Evolutionary conservation across 768 basidiomycete genomes (phyloP).

Genomic region (Trametes coccinea): DNA sequence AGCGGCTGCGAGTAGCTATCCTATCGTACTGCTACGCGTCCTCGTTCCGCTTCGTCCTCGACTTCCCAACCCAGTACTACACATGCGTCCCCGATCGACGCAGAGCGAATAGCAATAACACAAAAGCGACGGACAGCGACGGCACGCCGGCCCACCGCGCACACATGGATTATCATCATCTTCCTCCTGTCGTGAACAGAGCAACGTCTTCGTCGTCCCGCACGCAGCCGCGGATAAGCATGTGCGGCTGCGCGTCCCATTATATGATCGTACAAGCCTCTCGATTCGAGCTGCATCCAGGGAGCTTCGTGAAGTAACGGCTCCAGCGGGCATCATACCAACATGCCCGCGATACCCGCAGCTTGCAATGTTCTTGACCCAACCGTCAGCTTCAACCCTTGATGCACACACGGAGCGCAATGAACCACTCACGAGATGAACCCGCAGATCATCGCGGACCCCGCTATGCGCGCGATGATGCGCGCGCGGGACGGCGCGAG

Average conservation of each 20-base stretch:
- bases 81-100: neutral
- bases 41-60: too few species aligned
- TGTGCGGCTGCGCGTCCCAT: neutral
- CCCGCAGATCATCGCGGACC: constrained; percentile 70
- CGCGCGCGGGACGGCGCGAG: constrained; percentile 69
- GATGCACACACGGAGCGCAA: neutral
- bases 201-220: too few species aligned
- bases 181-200: neutral
- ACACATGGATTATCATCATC: neutral
- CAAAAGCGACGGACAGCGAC: neutral
- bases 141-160: too few species aligned
- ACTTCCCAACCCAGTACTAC: neutral
- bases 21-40: too few species aligned
- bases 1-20: too few species aligned
- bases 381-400: neutral
- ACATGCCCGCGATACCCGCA: constrained; percentile 34
- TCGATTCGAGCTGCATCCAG: neutral
- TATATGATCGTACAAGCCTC: neutral
- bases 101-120: neutral
- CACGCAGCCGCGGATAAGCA: too few species aligned
- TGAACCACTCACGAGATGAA: constrained; percentile 49
- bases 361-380: constrained; percentile 30
- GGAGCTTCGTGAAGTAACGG: too few species aligned
- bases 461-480: constrained; percentile 67
- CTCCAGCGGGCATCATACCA: constrained; percentile 20